Base-by-base conservation (phyloP, 2,329 filamentous ascomycete genomes). In the Alternaria viburni region DNA sequence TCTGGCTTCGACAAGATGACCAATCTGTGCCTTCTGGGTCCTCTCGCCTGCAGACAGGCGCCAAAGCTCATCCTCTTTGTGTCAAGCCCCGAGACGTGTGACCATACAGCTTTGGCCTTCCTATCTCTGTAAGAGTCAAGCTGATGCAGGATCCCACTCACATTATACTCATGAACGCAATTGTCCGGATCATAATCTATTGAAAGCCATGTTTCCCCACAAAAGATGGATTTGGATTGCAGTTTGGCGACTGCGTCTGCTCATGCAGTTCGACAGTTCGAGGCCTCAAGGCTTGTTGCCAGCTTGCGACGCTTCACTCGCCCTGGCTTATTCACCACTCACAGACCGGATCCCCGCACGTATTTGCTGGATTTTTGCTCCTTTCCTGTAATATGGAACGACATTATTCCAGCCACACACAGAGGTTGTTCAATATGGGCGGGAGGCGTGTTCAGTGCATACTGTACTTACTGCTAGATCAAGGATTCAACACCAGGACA, bases 21-120 rank as follows among this genome's bases (percentile, higher is more conserved):
- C 49, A 61, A 65, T 70, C 67, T 65, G 68, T 57, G 60, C 58
- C 54, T 58, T 59, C 61, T 64, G 56, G 62, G 57, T 59, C 67
- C 65, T 61, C 50, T 52, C 58, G 62, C 51, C 66, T 63, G 66
- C 68, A 77, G 74, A 72, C 71, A 69, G 57, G 54, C 55, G 58
- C 56, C 46, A 44, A 30, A 52, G 32, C 54, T 60, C 43, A 54
- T 65, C 52, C 49, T 52, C 57, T 61, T 49, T 54, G 56, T 61
- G 62, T 69, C 58, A 59, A 59, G 60, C 68, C 26, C 49, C 55
- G 28, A 52, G 54, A 50, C 52, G 58, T 64, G 51, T 62, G 49
- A 64, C 66, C 28, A 55, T 44, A 54, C 36, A 23, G 46, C 54
- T 44, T n/a, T 43, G 9, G 32, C 26, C 36, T 41, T 19, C 15